Conservation (phyloP, 164 flowering plant genomes). For the Litsea cubeba region DNA sequence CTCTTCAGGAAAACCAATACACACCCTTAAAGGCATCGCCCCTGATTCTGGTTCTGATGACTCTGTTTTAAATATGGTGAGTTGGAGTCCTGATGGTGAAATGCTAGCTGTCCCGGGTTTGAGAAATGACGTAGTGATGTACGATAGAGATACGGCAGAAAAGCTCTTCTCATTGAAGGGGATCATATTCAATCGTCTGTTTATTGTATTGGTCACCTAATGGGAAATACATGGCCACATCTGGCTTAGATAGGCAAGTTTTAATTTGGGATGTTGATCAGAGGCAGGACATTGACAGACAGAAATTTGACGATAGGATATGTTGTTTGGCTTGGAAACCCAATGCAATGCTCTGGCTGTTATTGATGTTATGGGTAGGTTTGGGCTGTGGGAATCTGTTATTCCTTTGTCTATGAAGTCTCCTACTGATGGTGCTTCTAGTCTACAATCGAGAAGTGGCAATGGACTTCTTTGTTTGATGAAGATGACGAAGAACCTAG, state of each 20-base stretch:
- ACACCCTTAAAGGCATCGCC: constrained; percentile 68
- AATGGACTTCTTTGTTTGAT: constrained; percentile 71
- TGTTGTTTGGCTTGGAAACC: constrained; percentile 93
- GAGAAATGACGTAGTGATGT: constrained; percentile 89
- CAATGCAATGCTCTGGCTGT: constrained; percentile 79
- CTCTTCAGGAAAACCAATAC: constrained; percentile 54
- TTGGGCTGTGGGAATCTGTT: constrained; percentile 87
- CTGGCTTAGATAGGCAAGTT: constrained; percentile 78
- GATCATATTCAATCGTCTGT: constrained; percentile 76
- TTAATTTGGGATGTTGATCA: constrained; percentile 82
- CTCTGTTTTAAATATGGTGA: constrained; percentile 53
- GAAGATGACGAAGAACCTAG: constrained; percentile 61
- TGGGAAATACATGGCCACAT: constrained; percentile 95
- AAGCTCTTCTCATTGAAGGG: constrained; percentile 72
- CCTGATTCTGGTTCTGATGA: constrained; percentile 55
- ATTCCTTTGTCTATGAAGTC: constrained; percentile 88
- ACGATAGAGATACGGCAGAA: constrained; percentile 94
- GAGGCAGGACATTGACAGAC: constrained; percentile 88
- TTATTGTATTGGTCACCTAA: constrained; percentile 94
- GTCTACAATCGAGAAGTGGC: constrained; percentile 36
- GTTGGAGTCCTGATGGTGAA: constrained; percentile 98
- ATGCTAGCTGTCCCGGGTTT: constrained; percentile 83
- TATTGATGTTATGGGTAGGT: constrained; percentile 85
- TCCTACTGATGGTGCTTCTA: constrained; percentile 76
- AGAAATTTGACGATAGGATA: constrained; percentile 71